phyloP scores from a whole-genome alignment of 768 basidiomycete genomes.

The Rhizopogon sp. region DNA sequence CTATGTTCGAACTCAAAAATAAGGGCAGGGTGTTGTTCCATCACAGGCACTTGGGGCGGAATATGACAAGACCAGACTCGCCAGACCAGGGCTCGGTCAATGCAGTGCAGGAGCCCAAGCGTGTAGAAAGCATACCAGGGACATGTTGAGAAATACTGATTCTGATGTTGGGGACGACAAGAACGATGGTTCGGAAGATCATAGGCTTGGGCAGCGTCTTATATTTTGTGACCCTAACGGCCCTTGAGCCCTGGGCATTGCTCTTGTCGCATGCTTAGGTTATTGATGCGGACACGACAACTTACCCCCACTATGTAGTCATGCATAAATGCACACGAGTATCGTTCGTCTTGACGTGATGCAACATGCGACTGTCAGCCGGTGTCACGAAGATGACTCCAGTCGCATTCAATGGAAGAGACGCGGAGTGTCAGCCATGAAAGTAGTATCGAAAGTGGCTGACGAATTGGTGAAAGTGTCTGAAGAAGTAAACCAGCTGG shows the following conservation, averaged over 20 bases:
- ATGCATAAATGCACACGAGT: too few species aligned
- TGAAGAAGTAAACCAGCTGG: background rate
- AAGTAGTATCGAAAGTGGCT: too few species aligned
- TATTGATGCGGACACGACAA: background rate
- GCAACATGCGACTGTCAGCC: too few species aligned
- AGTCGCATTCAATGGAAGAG: too few species aligned
- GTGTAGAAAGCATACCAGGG: conserved; percentile 30
- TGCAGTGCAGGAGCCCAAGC: conserved; percentile 1
- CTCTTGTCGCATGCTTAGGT: background rate
- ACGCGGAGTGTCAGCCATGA: too few species aligned
- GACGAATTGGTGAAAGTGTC: background rate
- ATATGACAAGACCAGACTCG: background rate
- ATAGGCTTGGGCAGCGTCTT: background rate
- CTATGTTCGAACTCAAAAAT: conserved; percentile 12
- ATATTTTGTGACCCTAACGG: background rate
- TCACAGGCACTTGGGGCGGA: background rate
- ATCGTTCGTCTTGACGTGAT: too few species aligned
- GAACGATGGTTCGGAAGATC: background rate
- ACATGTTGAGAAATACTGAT: background rate
- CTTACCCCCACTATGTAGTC: too few species aligned
- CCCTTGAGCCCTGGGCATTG: background rate
- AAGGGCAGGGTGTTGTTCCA: fast-evolving
- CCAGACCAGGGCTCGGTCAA: background rate
- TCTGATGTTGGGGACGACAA: background rate
- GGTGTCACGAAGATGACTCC: too few species aligned